Base-by-base conservation (phyloP, 371 early-diverging fungal genomes). In the Saksenaea oblongispora region DNA sequence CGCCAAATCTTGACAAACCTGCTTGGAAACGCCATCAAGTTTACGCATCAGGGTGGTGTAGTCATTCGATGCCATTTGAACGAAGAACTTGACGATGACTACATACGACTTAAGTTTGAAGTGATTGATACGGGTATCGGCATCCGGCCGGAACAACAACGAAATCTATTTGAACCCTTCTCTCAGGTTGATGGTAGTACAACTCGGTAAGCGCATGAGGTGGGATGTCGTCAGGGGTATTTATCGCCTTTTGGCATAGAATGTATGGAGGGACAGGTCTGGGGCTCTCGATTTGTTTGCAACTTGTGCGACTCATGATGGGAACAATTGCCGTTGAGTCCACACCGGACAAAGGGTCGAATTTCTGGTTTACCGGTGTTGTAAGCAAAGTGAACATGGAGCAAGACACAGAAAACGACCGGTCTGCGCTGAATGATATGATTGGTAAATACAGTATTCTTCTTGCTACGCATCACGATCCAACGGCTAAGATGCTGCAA, bases 231-330 rank as follows among this genome's bases (percentile, higher is more conserved):
- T 15, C 37, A 44, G 14, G 14, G 8, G 17, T 39, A 14, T 57
- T 18, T 27, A 24, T 35, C 31, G 5, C 5, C 42, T 28, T 35
- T 15, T 41, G 10, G 22, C n/a, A 15, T 36, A 63, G 58, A 3
- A 78, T 74, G 72, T 87, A 85, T 67, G 88, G 88, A 36, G 89
- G 89, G 10, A 87, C 87, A 1, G 89, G 89, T 10, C 65, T 89
- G 1, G 89, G 89, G 10, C 67, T 89, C 1, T 80, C 84, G 10
- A 87, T 89, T 36, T 84, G 84, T 53, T 62, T 83, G 5, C 82
- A 84, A 54, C 55, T 88, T 9, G 83, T 86, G 1, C 67, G 77
- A 4, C 73, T 84, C n/a, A 86, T 88, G 88, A 61, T 73, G 55
- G 89, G 89, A 34, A 67, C 69, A 13, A 72, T 88, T 14, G 70